phyloP scores from a whole-genome alignment of 345 rosid species.

The Sisymbrium altissimum region DNA sequence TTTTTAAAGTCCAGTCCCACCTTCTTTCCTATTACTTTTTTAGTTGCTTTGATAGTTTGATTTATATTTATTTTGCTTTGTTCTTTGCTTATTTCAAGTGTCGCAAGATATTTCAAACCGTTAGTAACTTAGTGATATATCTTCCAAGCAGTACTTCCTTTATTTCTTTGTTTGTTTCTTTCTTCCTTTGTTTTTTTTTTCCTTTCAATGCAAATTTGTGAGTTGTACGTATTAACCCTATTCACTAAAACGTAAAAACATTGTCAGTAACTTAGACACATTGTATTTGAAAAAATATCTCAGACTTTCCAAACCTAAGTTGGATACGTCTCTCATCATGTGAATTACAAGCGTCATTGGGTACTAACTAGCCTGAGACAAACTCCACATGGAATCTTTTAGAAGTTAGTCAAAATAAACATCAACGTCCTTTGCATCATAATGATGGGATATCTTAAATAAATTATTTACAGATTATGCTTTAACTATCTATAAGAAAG shows the following conservation, averaged over 20 bases:
- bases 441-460: not conserved
- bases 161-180: not conserved
- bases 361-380: not conserved
- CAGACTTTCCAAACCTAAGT: not conserved
- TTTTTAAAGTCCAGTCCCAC: not conserved
- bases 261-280: not conserved
- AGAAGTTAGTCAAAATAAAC: not conserved
- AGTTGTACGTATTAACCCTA: not conserved
- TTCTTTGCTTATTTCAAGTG: not conserved
- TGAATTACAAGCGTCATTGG: not conserved
- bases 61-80: not conserved
- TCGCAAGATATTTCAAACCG: not conserved
- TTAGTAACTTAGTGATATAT: not conserved
- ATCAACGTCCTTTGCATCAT: not conserved
- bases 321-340: constrained; percentile 3
- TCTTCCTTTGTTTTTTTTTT: not conserved
- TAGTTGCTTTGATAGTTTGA: not conserved
- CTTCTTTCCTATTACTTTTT: not conserved
- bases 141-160: not conserved
- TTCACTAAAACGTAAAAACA: not conserved
- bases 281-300: not conserved
- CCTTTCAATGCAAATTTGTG: not conserved
- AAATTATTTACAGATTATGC: not conserved
- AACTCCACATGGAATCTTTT: not conserved
- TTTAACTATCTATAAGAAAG: not conserved